These are phyloP conservation scores for Nakaseomyces kungkrabaensis DNA, from an alignment of 1,139 yeast genomes.

Conservation along the genomic window DNA sequence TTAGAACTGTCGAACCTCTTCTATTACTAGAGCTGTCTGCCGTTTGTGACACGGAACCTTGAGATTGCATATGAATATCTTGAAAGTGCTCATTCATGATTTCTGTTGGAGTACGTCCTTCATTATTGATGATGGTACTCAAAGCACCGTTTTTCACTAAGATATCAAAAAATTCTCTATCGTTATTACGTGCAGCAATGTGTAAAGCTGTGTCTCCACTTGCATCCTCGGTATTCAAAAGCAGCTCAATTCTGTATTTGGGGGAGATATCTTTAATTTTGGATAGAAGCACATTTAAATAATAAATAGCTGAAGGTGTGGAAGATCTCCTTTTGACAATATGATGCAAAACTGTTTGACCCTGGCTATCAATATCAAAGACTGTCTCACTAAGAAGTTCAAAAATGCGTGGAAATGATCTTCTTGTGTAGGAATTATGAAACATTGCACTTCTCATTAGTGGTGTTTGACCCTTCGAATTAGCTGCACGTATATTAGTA, in stretches of 20 bases:
- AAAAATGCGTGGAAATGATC: conserved; percentile 67
- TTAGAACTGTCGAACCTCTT: not conserved
- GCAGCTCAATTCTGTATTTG: conserved; percentile 39
- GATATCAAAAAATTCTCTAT: conserved; percentile 64
- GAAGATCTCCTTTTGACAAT: conserved; percentile 58
- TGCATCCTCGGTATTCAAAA: conserved; percentile 67
- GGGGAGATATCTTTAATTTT: conserved; percentile 56
- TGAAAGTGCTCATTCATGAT: conserved; percentile 31
- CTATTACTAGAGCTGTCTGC: conserved; percentile 1
- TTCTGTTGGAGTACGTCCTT: conserved; percentile 68
- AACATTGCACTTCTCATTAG: conserved; percentile 73
- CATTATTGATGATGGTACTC: conserved; percentile 59
- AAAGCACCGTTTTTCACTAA: conserved; percentile 65
- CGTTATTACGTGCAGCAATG: conserved; percentile 65
- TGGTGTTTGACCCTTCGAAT: conserved; percentile 75
- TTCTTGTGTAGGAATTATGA: conserved; percentile 76
- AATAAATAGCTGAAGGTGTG: conserved; percentile 69
- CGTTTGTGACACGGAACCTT: not conserved
- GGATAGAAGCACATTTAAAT: conserved; percentile 66
- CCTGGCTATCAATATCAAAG: conserved; percentile 52
- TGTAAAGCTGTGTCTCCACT: conserved; percentile 88
- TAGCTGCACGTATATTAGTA: conserved; percentile 67
- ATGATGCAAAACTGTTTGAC: conserved; percentile 75
- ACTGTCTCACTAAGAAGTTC: conserved; percentile 58
- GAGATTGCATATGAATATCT: conserved; percentile 6